A percentile compares a stretch with the other conserved stretches of the same genome.
Evolutionary conservation across 768 basidiomycete species (phyloP).

Genomic region (Aureoboletus auriporus): DNA sequence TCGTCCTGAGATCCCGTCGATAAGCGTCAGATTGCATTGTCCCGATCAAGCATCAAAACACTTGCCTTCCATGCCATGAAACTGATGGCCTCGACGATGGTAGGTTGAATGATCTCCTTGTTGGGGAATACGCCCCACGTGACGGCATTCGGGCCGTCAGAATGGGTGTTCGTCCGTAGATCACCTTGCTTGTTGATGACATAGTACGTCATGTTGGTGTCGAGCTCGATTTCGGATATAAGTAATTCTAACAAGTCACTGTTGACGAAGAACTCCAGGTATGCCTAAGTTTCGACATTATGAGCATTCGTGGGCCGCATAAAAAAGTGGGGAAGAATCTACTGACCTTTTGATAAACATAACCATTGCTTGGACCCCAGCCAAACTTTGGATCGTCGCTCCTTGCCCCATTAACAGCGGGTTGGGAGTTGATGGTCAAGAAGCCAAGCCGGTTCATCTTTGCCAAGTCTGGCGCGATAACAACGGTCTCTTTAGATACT

Average conservation of each 20-base stretch:
- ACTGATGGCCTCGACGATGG: conserved; percentile 94
- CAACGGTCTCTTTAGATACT: conserved; percentile 77
- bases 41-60: neutral
- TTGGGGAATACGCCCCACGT: conserved; percentile 99
- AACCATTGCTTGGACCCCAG: conserved; percentile 93
- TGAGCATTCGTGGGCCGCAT: neutral
- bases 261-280: conserved; percentile 92
- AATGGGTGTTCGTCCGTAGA: conserved; percentile 89
- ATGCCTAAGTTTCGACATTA: conserved; percentile 55
- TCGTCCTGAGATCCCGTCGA: conserved; percentile 62
- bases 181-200: conserved; percentile 96
- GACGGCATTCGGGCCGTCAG: conserved; percentile 96
- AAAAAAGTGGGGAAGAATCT: neutral
- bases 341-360: conserved; percentile 89
- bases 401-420: conserved; percentile 84
- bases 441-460: conserved; percentile 90
- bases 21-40: conserved; percentile 1
- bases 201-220: conserved; percentile 90
- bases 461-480: conserved; percentile 75
- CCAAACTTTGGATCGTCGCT: conserved; percentile 86
- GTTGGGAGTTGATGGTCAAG: conserved; percentile 96
- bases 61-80: conserved; percentile 98
- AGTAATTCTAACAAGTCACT: conserved; percentile 69
- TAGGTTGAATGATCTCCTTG: conserved; percentile 94
- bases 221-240: conserved; percentile 78